Base-by-base conservation (phyloP, 331 rosid species). In the Rhamnella rubrinervis region DNA sequence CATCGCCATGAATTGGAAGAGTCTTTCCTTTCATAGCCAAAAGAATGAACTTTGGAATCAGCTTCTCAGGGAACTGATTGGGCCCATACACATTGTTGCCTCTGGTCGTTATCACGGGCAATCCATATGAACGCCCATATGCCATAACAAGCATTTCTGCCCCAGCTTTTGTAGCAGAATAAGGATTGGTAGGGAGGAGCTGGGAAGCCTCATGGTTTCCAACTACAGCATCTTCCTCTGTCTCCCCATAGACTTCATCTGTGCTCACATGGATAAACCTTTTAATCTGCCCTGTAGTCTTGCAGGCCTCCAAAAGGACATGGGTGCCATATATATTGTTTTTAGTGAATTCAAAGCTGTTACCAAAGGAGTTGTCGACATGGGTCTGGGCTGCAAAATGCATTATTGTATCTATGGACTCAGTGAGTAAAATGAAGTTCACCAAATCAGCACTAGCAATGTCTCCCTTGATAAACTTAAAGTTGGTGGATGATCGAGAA, bases 121-220 rank as follows among this genome's bases (percentile, higher is more conserved):
- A 76, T 1, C 88, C 92, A 73, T 89, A 86, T 4, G 96, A 86
- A 47, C 90, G 59, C 0, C 84, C 90, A 68, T 89, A 89, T 6
- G 92, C 96, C 96, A 89, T 89, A 7, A 86, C 96, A 37, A 89
- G 92, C 92, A 89, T 89, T 72, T 88, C 92, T 0, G 92, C 92
- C 37, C 89, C 92, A 28, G 89, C 96, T 78, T 88, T 89, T 1
- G 96, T 89, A 1, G 96, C 92, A 61, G 96, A 86, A 69, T 86
- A 89, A 0, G 92, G 92, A 59, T 89, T 89, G 4, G 92, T 84
- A 1, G 96, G 96, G 25, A 89, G 90, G 26, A 89, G 92, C 65
- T 89, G 96, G 55, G 92, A 86, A 63, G 92, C 92, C 82, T 89
- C 92, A 55, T 84, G 90, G 70, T 89, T 89, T 71, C 96, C 92